Conservation (phyloP, 805 yeast genomes). For the Candida ipomoeae region DNA sequence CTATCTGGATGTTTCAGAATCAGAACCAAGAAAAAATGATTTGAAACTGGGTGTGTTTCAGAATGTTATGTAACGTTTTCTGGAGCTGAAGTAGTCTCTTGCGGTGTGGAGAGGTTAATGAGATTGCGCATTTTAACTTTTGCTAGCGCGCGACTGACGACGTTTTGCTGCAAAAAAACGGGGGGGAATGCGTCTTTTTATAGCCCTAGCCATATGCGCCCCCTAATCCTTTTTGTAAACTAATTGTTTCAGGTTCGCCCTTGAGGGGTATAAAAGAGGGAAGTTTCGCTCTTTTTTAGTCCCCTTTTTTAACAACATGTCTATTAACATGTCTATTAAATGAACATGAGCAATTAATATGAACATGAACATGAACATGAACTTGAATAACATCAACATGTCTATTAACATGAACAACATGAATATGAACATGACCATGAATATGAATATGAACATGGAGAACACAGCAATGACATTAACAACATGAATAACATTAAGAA, state of each 20-base stretch:
- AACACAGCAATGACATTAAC: too few relatives aligned
- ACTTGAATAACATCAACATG: neutral
- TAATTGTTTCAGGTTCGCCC: neutral
- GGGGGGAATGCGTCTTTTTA: neutral
- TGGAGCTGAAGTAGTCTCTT: neutral
- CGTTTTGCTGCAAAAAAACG: constrained; percentile 1
- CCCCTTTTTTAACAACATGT: neutral
- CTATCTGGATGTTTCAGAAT: too few relatives aligned
- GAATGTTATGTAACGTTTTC: neutral
- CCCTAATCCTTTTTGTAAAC: neutral
- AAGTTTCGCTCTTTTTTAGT: neutral
- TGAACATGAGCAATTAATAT: neutral
- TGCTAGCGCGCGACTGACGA: neutral
- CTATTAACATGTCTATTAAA: too few relatives aligned
- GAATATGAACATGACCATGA: neutral
- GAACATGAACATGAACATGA: neutral
- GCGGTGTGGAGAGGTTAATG: neutral
- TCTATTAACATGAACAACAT: too few relatives aligned
- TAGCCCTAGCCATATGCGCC: neutral
- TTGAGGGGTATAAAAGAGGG: neutral
- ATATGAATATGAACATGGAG: too few relatives aligned
- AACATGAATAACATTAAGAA: too few relatives aligned
- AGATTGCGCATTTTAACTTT: constrained; percentile 1
- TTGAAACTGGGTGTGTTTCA: neutral
- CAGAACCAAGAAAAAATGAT: too few relatives aligned